Conservation (phyloP, 1,139 yeast species). For the Lodderomyces oxycetoniae region DNA sequence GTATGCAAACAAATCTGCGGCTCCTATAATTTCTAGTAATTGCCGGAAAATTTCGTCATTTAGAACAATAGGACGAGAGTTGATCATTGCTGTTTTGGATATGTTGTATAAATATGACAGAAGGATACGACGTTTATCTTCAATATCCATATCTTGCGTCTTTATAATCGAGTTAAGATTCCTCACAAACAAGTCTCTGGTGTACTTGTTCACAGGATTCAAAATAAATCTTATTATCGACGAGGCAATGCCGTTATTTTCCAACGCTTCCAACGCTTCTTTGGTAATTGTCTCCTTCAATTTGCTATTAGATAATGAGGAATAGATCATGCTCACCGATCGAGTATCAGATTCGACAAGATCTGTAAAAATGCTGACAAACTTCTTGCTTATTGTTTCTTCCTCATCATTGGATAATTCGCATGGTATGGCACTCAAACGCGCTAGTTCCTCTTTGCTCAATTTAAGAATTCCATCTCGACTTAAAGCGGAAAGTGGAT, state of each 20-base stretch:
- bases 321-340: neutral
- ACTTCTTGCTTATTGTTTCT: neutral
- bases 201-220: neutral
- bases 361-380: neutral
- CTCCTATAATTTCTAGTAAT: conserved; percentile 20
- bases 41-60: conserved; percentile 16
- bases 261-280: neutral
- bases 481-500: neutral
- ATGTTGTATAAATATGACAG: conserved; percentile 11
- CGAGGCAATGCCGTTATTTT: neutral
- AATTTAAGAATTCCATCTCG: neutral
- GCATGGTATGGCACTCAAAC: neutral
- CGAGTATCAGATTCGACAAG: neutral
- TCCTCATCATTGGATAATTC: too few relatives aligned
- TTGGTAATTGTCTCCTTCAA: neutral
- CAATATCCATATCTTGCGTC: neutral
- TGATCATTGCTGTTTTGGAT: conserved; percentile 22
- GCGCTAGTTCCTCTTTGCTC: neutral
- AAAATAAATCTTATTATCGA: neutral
- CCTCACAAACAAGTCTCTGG: neutral
- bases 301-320: neutral
- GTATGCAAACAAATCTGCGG: conserved; percentile 28
- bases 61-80: conserved; percentile 23
- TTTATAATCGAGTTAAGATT: neutral
- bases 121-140: too few relatives aligned